A percentile compares a stretch with the other conserved stretches of the same genome.
phyloP scores from a whole-genome alignment of 345 rosid genomes.

The Heritiera littoralis region DNA sequence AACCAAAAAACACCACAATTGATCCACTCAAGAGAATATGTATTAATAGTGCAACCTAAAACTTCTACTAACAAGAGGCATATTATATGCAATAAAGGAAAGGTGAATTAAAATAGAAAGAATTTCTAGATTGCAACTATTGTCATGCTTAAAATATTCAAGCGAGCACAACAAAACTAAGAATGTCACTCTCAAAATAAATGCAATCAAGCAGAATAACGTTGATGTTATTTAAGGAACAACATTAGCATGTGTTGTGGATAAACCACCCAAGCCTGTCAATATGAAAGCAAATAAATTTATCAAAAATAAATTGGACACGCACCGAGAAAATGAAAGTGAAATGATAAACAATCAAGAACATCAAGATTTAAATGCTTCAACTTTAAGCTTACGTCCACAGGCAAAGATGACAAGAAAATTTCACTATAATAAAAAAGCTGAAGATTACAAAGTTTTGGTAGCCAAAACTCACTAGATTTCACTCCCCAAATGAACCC shows the following conservation, averaged over 20 bases:
- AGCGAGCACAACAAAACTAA: slow-evolving; percentile 5
- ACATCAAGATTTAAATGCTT: no score
- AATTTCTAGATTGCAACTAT: background rate
- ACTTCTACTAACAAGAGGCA: background rate
- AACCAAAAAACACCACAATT: background rate
- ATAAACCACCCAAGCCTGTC: no score
- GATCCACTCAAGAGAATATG: background rate
- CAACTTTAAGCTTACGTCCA: no score
- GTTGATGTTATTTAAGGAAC: background rate
- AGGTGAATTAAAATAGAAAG: background rate
- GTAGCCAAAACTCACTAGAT: no score
- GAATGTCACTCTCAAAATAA: background rate
- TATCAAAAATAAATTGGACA: no score
- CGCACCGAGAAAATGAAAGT: no score
- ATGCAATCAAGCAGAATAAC: background rate
- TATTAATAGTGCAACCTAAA: background rate
- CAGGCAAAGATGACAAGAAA: no score
- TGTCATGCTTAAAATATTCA: background rate
- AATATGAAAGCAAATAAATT: no score
- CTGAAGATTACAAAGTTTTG: no score
- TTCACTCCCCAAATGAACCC: no score
- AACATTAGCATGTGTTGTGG: background rate
- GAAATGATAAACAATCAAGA: no score
- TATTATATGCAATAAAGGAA: background rate
- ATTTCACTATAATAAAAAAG: no score